Evolutionary conservation across 192 early-diverging fungal genomes (phyloP), one percentile per base, ranked within the genome.

Genomic region (Backusella westeae): DNA sequence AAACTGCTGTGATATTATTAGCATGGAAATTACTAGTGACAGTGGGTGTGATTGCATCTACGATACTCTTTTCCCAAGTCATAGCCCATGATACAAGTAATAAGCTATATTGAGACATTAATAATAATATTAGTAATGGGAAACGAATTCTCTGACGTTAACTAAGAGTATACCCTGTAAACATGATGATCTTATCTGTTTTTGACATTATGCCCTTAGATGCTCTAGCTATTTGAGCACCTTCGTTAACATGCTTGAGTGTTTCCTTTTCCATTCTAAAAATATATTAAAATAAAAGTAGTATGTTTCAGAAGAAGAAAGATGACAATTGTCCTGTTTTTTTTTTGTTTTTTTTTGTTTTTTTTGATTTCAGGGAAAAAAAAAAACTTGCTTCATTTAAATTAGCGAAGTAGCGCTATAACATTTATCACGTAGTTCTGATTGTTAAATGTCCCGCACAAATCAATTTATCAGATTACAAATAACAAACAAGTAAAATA

Each of bases 11-110:
- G 10, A 74, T 4, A 26, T 74, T 56, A 29, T 63, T 41, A 29
- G 72, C 29, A 56, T 34, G 34, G 21, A 74, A 46, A n/a, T 35
- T 63, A 65, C 72, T 74, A 14, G 72, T 74, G n/a, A 74, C 72
- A 14, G 56, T 63, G 12, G 72, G 72, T 39, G 68, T 69, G 14
- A 69, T 41, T 21, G 72, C 35, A 63, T 35, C 15, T 1, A 26
- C 41, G 15, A 74, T 65, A 35, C 32, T 63, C 19, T 35, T 34
- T 34, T 44, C 41, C 36, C 29, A 34, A 15, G 21, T 71, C 23
- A 34, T 38, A 8, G 49, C 72, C 72, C 72, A 74, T 35, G 72
- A 56, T 32, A 74, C 12, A 26, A 65, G 34, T 21, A 74, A 23
- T 19, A 74, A 23, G 8, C 72, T 74, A 65, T 6, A 59, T 59